These are phyloP conservation scores for Anisodus tanguticus DNA, from an alignment of 257 asterid species.

Conservation along the genomic window DNA sequence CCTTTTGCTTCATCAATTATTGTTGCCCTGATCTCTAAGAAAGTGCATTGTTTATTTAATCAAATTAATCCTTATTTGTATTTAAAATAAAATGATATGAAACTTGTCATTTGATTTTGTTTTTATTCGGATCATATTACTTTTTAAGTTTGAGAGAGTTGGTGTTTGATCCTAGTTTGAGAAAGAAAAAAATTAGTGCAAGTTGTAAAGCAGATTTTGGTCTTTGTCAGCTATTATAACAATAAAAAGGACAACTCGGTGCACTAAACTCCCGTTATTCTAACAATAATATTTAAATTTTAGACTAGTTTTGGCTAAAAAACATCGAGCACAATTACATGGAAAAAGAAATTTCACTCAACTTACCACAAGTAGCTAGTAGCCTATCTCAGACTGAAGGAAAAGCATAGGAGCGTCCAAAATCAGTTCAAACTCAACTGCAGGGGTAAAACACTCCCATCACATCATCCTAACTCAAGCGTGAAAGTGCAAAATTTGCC, in stretches of 20 bases:
- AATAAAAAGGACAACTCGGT: too few relatives aligned
- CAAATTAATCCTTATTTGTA: background rate
- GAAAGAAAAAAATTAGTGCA: background rate
- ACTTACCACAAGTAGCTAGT: background rate
- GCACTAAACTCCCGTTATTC: background rate
- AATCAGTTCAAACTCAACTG: background rate
- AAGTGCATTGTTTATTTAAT: background rate
- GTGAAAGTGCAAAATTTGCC: background rate
- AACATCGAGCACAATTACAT: background rate
- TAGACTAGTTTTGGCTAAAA: background rate
- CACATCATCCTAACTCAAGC: background rate
- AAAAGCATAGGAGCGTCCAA: background rate
- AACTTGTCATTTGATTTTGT: background rate
- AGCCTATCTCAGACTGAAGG: too few relatives aligned
- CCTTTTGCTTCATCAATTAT: background rate
- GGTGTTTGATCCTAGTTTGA: background rate
- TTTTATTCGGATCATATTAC: background rate
- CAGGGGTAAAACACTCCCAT: background rate
- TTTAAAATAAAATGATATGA: background rate
- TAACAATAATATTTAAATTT: background rate
- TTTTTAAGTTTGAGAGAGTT: background rate
- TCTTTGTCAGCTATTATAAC: background rate
- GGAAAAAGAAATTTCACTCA: background rate
- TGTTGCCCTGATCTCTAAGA: background rate
- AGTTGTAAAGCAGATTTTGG: background rate